Percentiles rank a stretch among this genome's conserved stretches.
Conservation (phyloP, 495 filamentous ascomycete genomes). For the Lophiostoma macrostomum region DNA sequence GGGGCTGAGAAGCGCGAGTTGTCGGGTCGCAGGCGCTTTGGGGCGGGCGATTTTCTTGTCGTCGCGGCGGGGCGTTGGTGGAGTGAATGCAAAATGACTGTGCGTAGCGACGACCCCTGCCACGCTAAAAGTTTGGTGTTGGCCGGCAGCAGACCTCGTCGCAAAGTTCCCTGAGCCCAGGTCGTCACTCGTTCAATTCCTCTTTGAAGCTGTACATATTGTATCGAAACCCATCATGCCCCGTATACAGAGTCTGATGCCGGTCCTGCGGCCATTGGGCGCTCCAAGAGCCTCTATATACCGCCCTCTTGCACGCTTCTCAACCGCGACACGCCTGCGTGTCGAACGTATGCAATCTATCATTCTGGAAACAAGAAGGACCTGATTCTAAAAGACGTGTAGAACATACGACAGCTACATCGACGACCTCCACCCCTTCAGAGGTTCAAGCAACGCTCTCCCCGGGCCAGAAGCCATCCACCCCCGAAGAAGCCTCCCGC, state of each 20-base stretch:
- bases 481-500: conserved; percentile 8
- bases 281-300: conserved; percentile 31
- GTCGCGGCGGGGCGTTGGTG: not conserved
- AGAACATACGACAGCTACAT: conserved; percentile 3
- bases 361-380: too few species aligned
- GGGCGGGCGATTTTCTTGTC: conserved; percentile 9
- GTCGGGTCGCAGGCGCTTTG: conserved; percentile 2
- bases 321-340: conserved; percentile 28
- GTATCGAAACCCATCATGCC: conserved; percentile 26
- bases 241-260: conserved; percentile 23
- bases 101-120: conserved; percentile 22
- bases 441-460: conserved; percentile 6
- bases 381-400: conserved; percentile 3
- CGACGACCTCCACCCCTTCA: conserved; percentile 12
- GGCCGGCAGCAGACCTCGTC: not conserved
- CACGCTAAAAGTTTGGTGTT: conserved; percentile 27
- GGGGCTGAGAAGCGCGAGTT: not conserved
- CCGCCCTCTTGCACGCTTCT: conserved; percentile 38
- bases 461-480: conserved; percentile 26
- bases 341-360: conserved; percentile 26
- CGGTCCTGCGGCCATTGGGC: conserved; percentile 39
- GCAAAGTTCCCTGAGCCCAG: too few species aligned
- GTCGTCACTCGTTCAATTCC: not conserved
- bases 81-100: conserved; percentile 19
- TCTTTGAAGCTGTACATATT: not conserved